phyloP scores from a whole-genome alignment of 768 basidiomycete species.

The Chalciporus pseudorubinellus region DNA sequence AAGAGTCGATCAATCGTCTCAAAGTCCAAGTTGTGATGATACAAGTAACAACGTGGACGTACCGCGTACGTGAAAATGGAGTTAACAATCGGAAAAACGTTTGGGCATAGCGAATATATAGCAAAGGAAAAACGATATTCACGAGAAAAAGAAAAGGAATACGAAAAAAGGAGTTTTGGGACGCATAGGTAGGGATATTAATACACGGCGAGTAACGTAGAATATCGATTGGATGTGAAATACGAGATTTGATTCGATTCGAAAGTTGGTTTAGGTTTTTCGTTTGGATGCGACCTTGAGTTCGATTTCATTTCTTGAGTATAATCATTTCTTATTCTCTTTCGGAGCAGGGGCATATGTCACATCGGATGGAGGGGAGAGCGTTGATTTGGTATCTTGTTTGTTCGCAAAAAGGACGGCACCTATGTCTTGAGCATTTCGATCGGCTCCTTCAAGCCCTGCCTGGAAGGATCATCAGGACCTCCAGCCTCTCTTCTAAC shows the following conservation, averaged over 20 bases:
- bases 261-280: not conserved
- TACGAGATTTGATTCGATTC: conserved; percentile 4
- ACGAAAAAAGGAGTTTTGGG: conserved; percentile 1
- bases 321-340: not conserved
- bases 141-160: not conserved
- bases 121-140: not conserved
- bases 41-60: too few relatives aligned
- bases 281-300: too few relatives aligned
- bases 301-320: not conserved
- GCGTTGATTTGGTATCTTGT: not conserved
- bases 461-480: conserved; percentile 38
- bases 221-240: conserved; percentile 16
- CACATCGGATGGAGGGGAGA: too few relatives aligned
- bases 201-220: conserved; percentile 26
- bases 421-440: not conserved
- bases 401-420: not conserved
- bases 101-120: not conserved
- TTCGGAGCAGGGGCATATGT: not conserved
- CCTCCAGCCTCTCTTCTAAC: conserved; percentile 79
- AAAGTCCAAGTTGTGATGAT: too few relatives aligned
- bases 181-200: conserved; percentile 26
- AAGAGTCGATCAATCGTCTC: too few relatives aligned
- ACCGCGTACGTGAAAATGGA: too few relatives aligned
- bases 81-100: too few relatives aligned
- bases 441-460: conserved; percentile 17